phyloP scores from a whole-genome alignment of 257 asterid genomes.

The Schizonepeta tenuifolia region DNA sequence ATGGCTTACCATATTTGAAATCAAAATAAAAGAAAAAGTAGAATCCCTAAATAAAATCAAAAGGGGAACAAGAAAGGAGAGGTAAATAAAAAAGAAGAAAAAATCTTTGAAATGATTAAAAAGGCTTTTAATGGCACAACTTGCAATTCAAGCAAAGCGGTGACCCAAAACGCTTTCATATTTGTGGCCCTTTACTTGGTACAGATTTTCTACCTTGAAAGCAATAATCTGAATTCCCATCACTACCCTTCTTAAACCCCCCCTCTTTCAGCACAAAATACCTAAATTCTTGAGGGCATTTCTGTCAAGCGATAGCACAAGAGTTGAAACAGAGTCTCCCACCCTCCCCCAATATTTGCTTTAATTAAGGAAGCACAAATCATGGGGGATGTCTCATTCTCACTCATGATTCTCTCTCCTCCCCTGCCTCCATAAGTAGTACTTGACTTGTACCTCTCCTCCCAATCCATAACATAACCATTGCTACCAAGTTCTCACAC shows the following conservation, averaged over 20 bases:
- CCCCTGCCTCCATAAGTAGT: slow-evolving; percentile 55
- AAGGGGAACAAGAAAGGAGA: not conserved
- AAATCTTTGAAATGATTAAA: slow-evolving; percentile 29
- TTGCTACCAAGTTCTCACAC: not conserved
- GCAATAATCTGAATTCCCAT: not conserved
- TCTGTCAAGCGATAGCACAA: slow-evolving; percentile 8
- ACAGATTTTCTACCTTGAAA: not conserved
- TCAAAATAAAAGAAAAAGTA: not conserved
- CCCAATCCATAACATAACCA: too few relatives aligned
- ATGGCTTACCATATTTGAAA: not conserved
- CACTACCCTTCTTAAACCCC: slow-evolving; percentile 18
- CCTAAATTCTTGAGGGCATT: slow-evolving; percentile 6
- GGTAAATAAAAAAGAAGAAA: slow-evolving; percentile 9
- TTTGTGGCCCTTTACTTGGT: slow-evolving; percentile 40
- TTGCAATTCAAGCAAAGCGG: slow-evolving; percentile 71
- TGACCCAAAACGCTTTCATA: slow-evolving; percentile 41
- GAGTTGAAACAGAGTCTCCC: slow-evolving; percentile 13
- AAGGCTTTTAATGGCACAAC: slow-evolving; percentile 43
- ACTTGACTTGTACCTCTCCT: slow-evolving; percentile 35
- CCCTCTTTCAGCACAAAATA: not conserved
- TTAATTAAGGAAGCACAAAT: slow-evolving; percentile 47
- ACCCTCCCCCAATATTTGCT: slow-evolving; percentile 49
- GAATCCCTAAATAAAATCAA: not conserved
- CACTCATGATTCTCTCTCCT: slow-evolving; percentile 42
- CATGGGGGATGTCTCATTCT: slow-evolving; percentile 30